Evolutionary conservation across 192 early-diverging fungal species (phyloP).

Genomic region (Coemansia sp.): DNA sequence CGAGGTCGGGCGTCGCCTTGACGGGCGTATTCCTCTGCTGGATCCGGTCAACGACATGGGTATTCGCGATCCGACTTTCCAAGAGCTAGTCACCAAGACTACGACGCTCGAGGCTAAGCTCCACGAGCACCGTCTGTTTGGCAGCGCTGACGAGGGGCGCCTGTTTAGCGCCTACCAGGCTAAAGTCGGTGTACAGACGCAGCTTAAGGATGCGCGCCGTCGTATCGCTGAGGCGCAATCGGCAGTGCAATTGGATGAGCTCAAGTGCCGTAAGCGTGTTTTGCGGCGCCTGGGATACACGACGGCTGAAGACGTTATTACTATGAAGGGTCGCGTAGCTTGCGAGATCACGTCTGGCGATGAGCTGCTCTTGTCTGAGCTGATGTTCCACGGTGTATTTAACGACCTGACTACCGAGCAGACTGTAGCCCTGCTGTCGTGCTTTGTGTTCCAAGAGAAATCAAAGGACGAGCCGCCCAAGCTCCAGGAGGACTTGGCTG

Average conservation of each 20-base stretch:
- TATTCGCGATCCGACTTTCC: constrained; percentile 78
- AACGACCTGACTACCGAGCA: constrained; percentile 91
- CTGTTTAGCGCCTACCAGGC: constrained; percentile 65
- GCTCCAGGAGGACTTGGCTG: constrained; percentile 75
- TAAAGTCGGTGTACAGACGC: constrained; percentile 63
- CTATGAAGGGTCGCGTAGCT: constrained; percentile 97
- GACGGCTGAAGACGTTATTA: constrained; percentile 80
- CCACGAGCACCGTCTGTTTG: constrained; percentile 62
- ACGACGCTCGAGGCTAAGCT: constrained; percentile 71
- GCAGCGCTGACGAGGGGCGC: constrained; percentile 56
- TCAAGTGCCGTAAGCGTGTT: constrained; percentile 87
- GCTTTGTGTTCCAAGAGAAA: constrained; percentile 89
- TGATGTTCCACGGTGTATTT: constrained; percentile 96
- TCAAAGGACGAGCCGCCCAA: constrained; percentile 56
- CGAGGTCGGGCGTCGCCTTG: constrained; percentile 74
- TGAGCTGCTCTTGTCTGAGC: constrained; percentile 92
- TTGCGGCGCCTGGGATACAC: constrained; percentile 91
- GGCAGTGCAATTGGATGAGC: constrained; percentile 90
- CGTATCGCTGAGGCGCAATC: constrained; percentile 76
- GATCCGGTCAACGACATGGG: constrained; percentile 90
- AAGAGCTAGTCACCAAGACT: constrained; percentile 74
- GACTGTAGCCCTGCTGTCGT: constrained; percentile 81
- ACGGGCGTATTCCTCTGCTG: constrained; percentile 76
- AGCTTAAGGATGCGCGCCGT: constrained; percentile 71
- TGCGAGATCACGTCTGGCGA: constrained; percentile 96